These are phyloP conservation scores for Didymella pomorum DNA, from an alignment of 2,329 filamentous ascomycete genomes.

Conservation along the genomic window DNA sequence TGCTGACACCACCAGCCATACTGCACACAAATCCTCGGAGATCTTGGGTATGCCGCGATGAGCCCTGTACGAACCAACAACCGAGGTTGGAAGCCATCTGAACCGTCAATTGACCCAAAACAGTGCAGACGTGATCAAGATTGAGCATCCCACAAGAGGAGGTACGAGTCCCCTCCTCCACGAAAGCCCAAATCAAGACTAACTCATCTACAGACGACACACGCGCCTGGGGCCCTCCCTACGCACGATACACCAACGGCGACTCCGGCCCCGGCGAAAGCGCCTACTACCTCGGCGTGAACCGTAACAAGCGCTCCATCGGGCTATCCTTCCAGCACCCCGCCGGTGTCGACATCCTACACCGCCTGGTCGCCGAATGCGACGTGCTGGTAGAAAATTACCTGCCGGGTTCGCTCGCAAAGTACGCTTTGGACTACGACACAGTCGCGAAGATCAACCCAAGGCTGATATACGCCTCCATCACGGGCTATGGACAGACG, in stretches of 20 bases:
- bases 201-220: slow-evolving; percentile 73
- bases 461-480: slow-evolving; percentile 88
- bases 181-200: too few relatives aligned
- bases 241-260: slow-evolving; percentile 75
- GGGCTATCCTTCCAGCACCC: slow-evolving; percentile 89
- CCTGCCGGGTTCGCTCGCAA: slow-evolving; percentile 85
- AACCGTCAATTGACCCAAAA: slow-evolving; percentile 25
- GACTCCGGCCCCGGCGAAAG: slow-evolving; percentile 81
- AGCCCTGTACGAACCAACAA: slow-evolving; percentile 46
- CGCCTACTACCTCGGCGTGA: slow-evolving; percentile 94
- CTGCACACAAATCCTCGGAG: slow-evolving; percentile 94
- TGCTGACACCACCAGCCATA: slow-evolving; percentile 73
- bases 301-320: slow-evolving; percentile 96
- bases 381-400: slow-evolving; percentile 98
- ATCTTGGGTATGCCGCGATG: slow-evolving; percentile 77
- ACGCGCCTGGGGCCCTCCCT: slow-evolving; percentile 94
- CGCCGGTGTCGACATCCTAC: slow-evolving; percentile 84
- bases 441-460: slow-evolving; percentile 84
- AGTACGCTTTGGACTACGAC: slow-evolving; percentile 90
- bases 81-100: slow-evolving; percentile 36
- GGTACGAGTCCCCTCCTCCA: too few relatives aligned
- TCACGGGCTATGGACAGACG: slow-evolving; percentile 96
- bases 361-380: slow-evolving; percentile 81
- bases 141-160: slow-evolving; percentile 78
- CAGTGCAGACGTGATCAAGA: slow-evolving; percentile 95